Base-by-base conservation (phyloP, 2,329 filamentous ascomycete species). In the Pseudogymnoascus verrucosus region DNA sequence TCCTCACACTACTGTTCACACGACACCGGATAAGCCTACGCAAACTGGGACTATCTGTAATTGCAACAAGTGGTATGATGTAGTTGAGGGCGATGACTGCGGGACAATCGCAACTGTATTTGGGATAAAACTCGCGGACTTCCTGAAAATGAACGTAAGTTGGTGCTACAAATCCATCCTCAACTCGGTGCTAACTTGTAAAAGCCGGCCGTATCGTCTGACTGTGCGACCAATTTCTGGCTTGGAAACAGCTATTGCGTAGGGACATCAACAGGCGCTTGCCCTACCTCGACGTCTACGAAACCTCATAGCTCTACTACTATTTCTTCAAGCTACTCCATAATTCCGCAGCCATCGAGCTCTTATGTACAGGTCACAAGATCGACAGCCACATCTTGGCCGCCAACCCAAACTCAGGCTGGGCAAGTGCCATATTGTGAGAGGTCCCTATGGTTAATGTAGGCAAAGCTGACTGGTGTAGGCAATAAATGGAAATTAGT, bases 171-270 rank as follows among this genome's bases (percentile, higher is more conserved):
- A n/a, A 40, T 14, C 11, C 5, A 47, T 28, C 14, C 16, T 62
- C 14, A 21, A 28, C 23, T 44, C 37, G 6, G 11, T 12, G 8
- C 28, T 61, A 61, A 40, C 19, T 57, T 62, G 8, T 72, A 69
- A 70, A 71, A 74, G 40, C 71, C 71, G 5, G 68, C 64, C 14
- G 66, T 74, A 12, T 69, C 68, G 3, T 36, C 37, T 5, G 70
- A 74, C 65, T 73, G 71, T 66, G 12, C 37, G 4, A 67, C 61
- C 23, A 72, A 72, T 66, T 71, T 72, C 60, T 70, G 68, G 68
- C n/a, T 62, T 3, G 62, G 60, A 3, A 57, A 73, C 7, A 64
- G 69, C 2, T 74, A 74, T 64, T 74, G 72, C 51, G 70, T 74
- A 8, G 62, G 71, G 12, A 44, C 66, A 8, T 63, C 65, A 16